A percentile compares a stretch with the other conserved stretches of the same genome.
Conservation (phyloP, 257 asterid species). For the Rubia yunnanensis region DNA sequence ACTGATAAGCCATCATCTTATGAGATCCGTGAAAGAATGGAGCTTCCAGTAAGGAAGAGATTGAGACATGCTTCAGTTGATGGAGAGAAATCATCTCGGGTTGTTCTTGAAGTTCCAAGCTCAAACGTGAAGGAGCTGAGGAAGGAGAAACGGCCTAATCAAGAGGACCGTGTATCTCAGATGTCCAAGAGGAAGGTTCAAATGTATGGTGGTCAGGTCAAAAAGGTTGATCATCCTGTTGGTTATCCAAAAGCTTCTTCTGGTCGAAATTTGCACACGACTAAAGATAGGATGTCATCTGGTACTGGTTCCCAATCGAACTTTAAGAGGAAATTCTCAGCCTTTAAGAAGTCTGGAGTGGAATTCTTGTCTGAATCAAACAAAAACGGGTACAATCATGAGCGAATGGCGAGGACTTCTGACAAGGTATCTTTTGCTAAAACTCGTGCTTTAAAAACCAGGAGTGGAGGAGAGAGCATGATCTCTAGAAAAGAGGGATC, state of each 20-base stretch:
- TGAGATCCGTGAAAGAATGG: slow-evolving; percentile 22
- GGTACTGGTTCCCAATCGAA: slow-evolving; percentile 24
- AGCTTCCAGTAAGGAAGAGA: slow-evolving; percentile 30
- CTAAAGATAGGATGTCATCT: slow-evolving; percentile 39
- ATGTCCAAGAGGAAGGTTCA: slow-evolving; percentile 23
- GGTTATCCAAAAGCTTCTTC: slow-evolving; percentile 20
- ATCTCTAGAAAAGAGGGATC: slow-evolving; percentile 24
- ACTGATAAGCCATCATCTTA: slow-evolving; percentile 23
- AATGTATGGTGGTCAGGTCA: slow-evolving; percentile 12
- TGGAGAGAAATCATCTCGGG: slow-evolving; percentile 23
- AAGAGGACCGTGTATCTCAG: slow-evolving; percentile 22
- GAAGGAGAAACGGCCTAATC: slow-evolving; percentile 19
- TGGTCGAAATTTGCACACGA: slow-evolving; percentile 21
- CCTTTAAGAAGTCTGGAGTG: slow-evolving; percentile 29
- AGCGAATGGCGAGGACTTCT: slow-evolving; percentile 17
- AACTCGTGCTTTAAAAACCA: slow-evolving; percentile 24
- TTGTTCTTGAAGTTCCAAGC: slow-evolving; percentile 19
- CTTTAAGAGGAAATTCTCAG: slow-evolving; percentile 27
- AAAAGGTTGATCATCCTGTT: slow-evolving; percentile 18
- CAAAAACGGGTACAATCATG: slow-evolving; percentile 23
- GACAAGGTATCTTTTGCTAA: slow-evolving; percentile 19
- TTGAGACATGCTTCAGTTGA: slow-evolving; percentile 20
- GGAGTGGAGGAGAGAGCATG: slow-evolving; percentile 24
- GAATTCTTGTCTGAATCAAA: slow-evolving; percentile 26
- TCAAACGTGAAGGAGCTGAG: slow-evolving; percentile 26